These are phyloP conservation scores for Conticribra guillardii DNA, from an alignment of 108 stramenopile species.

Conservation along the genomic window DNA sequence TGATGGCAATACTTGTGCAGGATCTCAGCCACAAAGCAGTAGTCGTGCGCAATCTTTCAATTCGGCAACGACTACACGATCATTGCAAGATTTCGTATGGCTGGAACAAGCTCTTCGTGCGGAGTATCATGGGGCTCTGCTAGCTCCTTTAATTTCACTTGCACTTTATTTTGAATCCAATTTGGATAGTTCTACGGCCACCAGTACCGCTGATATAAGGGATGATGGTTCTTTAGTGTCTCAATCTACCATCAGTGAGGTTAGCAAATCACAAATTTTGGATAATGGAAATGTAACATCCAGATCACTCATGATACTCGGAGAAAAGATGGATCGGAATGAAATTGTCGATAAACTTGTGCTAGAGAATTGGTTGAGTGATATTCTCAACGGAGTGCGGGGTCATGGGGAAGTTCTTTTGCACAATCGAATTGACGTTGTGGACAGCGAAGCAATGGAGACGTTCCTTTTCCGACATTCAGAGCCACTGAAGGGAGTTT, in stretches of 20 bases:
- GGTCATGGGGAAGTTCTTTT: slow-evolving; percentile 76
- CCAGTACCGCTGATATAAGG: slow-evolving; percentile 1
- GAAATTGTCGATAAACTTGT: slow-evolving; percentile 52
- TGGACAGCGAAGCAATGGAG: slow-evolving; percentile 78
- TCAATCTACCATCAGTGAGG: slow-evolving; percentile 8
- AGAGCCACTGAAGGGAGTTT: slow-evolving; percentile 37
- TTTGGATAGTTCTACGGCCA: neutral
- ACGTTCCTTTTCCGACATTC: slow-evolving; percentile 76
- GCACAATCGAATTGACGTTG: slow-evolving; percentile 35
- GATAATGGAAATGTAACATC: slow-evolving; percentile 25
- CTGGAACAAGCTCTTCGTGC: slow-evolving; percentile 67
- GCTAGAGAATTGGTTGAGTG: slow-evolving; percentile 74
- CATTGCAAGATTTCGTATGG: slow-evolving; percentile 80
- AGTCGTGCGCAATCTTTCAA: slow-evolving; percentile 38
- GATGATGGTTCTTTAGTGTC: slow-evolving; percentile 10
- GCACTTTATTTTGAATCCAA: slow-evolving; percentile 42
- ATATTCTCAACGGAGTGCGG: slow-evolving; percentile 79
- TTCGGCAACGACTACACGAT: slow-evolving; percentile 57
- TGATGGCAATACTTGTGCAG: neutral
- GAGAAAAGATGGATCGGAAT: slow-evolving; percentile 43
- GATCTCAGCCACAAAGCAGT: slow-evolving; percentile 1
- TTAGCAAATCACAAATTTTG: neutral
- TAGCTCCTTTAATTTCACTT: slow-evolving; percentile 68
- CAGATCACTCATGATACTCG: slow-evolving; percentile 34
- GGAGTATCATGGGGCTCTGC: slow-evolving; percentile 74